Evolutionary conservation across 2,329 filamentous ascomycete genomes (phyloP).

Genomic region (Paracamarosporium sp.): DNA sequence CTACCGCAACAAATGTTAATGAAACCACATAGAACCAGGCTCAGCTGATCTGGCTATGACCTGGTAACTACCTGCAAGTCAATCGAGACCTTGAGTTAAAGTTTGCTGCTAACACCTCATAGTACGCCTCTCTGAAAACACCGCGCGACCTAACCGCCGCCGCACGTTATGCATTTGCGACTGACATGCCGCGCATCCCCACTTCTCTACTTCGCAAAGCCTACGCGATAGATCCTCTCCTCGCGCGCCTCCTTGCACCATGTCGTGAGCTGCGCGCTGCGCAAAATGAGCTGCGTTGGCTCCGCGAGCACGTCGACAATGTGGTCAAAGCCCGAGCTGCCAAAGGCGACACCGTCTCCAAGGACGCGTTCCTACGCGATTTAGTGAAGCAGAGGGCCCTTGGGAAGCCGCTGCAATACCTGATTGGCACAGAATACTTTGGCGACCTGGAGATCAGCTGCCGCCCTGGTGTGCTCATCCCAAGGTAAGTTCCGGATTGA

Average conservation of each 20-base stretch:
- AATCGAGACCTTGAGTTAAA: not conserved
- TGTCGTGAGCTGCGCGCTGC: constrained; percentile 70
- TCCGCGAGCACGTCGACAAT: constrained; percentile 62
- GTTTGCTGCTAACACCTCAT: not conserved
- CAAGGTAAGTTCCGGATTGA: constrained; percentile 60
- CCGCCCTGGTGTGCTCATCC: constrained; percentile 80
- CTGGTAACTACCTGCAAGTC: not conserved
- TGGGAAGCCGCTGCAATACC: constrained; percentile 87
- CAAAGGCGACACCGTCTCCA: constrained; percentile 23
- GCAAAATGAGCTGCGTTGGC: constrained; percentile 75
- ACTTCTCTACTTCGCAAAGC: constrained; percentile 65
- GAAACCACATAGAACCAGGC: no score
- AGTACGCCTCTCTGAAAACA: not conserved
- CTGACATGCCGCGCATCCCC: constrained; percentile 64
- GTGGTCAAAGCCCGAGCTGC: constrained; percentile 27
- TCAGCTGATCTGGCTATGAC: not conserved
- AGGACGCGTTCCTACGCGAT: constrained; percentile 28
- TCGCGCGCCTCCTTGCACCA: constrained; percentile 67
- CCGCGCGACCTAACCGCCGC: not conserved
- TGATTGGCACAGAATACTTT: constrained; percentile 88
- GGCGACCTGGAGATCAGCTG: constrained; percentile 82
- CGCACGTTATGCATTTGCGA: constrained; percentile 4
- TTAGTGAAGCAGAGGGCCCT: constrained; percentile 49
- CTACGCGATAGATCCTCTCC: constrained; percentile 59
- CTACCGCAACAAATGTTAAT: not conserved